A percentile compares a stretch with the other conserved stretches of the same genome.
phyloP scores from a whole-genome alignment of 2,329 filamentous ascomycete genomes.

The Fusarium virguliforme region DNA sequence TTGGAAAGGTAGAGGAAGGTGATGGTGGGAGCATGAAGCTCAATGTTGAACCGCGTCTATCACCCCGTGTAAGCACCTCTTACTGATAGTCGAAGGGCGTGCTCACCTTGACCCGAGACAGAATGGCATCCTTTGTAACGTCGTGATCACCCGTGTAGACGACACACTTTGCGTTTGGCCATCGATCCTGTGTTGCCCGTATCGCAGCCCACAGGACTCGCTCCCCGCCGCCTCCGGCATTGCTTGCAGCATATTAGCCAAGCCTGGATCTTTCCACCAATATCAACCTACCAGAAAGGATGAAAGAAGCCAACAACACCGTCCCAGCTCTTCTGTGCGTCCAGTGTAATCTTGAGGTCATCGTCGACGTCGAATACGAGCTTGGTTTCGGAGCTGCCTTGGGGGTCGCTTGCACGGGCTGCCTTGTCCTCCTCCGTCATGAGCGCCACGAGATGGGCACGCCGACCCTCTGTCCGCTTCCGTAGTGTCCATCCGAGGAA shows the following conservation, averaged over 20 bases:
- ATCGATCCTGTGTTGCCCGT: conserved; percentile 88
- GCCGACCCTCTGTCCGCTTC: conserved; percentile 75
- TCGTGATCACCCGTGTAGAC: conserved; percentile 98
- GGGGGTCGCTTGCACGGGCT: conserved; percentile 55
- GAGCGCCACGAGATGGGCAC: conserved; percentile 69
- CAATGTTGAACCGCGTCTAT: conserved; percentile 91
- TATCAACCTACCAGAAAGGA: conserved; percentile 84
- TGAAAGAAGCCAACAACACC: conserved; percentile 97
- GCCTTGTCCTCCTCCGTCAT: conserved; percentile 65
- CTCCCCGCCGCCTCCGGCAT: conserved; percentile 96
- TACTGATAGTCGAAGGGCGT: conserved; percentile 18
- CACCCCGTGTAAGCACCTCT: conserved; percentile 32
- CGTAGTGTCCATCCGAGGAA: conserved; percentile 73
- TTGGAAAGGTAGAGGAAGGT: conserved; percentile 93
- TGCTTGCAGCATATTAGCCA: conserved; percentile 68
- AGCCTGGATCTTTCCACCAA: conserved; percentile 8
- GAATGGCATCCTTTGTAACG: conserved; percentile 83
- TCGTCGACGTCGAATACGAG: conserved; percentile 67
- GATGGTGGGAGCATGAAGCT: conserved; percentile 85
- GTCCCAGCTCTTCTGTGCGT: conserved; percentile 75
- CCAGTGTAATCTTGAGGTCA: conserved; percentile 51
- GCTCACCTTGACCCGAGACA: conserved; percentile 80
- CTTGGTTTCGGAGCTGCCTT: conserved; percentile 69
- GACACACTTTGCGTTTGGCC: conserved; percentile 89
- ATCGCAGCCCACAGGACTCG: conserved; percentile 97